A percentile compares a stretch with the other conserved stretches of the same genome.
These are phyloP conservation scores for Panicum miliaceum DNA, from an alignment of 176 grass and related monocot genomes.

Conservation along the genomic window DNA sequence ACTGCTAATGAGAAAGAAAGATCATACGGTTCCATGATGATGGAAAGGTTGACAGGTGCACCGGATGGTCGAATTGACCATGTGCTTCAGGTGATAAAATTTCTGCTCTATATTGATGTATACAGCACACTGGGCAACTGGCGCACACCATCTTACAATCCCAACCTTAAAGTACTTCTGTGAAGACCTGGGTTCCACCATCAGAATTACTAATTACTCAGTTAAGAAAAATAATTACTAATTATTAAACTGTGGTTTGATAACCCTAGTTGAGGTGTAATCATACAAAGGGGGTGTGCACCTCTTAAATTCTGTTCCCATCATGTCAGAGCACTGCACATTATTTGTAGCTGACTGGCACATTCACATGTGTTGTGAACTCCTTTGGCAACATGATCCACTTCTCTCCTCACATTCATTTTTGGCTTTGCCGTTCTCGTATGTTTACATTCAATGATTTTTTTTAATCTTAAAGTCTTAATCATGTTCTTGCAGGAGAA, in stretches of 20 bases:
- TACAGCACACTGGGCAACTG: background rate
- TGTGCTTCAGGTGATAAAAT: constrained; percentile 77
- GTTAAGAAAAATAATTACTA: background rate
- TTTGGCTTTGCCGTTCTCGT: constrained; percentile 6
- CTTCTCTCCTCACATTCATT: background rate
- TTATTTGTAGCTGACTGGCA: constrained; percentile 7
- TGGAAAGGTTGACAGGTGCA: constrained; percentile 85
- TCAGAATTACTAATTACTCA: background rate
- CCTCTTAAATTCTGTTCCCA: background rate
- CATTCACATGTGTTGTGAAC: background rate
- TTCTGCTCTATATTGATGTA: constrained; percentile 27
- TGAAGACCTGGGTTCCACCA: background rate
- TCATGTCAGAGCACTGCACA: background rate
- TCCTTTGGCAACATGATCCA: background rate
- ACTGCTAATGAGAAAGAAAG: constrained; percentile 56
- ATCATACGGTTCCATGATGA: constrained; percentile 93
- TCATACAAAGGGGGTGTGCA: background rate
- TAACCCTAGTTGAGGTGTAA: background rate
- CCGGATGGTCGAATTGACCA: constrained; percentile 85
- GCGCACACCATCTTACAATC: background rate
- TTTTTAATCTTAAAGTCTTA: constrained; percentile 20
- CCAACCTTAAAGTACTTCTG: background rate
- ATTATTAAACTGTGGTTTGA: background rate
- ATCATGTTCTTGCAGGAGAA: constrained; percentile 65
- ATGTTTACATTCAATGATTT: background rate